Evolutionary conservation across 257 asterid genomes (phyloP), one percentile per base, ranked within the genome.

Genomic region (Solanum okadae): DNA sequence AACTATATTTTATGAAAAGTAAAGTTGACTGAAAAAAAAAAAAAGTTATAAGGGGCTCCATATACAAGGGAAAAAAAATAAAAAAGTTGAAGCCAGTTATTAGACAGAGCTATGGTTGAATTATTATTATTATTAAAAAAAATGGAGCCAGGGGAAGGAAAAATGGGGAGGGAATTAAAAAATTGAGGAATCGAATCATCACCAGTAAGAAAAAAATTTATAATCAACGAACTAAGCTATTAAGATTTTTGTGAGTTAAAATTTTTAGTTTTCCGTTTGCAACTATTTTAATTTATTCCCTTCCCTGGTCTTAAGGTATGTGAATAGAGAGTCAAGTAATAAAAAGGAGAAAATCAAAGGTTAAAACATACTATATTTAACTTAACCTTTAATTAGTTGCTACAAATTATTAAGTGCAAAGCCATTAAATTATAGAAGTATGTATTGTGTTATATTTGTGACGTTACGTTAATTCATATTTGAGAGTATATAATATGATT

Each of bases 181-280:
- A 59, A 3, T 3, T 20, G 27, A 22, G 2, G 27, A 22, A 59
- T 22, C 5, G 27, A 59, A 59, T 59, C 5, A 59, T 59, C 27
- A 22, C 27, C 12, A 3, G 25, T 23, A 4, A 63, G 1, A 23
- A 4, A 0, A 0, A 3, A 3, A 0, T 10, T 23, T 7, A 56
- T 20, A 3, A 0, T 18, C 25, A 56, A 56, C 5, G 0, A 56
- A 20, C 2, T 56, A 20, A 56, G 65, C 4, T 56, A 56, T 18
- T 20, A 56, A 56, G 4, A 56, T 2, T 20, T 20, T 56, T 0
- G n/a, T 18, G 5, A 16, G 3, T 56, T 15, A 15, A 49, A 14
- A 5, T 15, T 49, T 46, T 49, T 15, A 14, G 1, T 14, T 52
- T 52, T 52, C 1, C 23, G 61, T 52, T 52, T 52, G 23, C 23